Evolutionary conservation across 805 yeast genomes (phyloP).

Genomic region (Komagataella mondaviorum): DNA sequence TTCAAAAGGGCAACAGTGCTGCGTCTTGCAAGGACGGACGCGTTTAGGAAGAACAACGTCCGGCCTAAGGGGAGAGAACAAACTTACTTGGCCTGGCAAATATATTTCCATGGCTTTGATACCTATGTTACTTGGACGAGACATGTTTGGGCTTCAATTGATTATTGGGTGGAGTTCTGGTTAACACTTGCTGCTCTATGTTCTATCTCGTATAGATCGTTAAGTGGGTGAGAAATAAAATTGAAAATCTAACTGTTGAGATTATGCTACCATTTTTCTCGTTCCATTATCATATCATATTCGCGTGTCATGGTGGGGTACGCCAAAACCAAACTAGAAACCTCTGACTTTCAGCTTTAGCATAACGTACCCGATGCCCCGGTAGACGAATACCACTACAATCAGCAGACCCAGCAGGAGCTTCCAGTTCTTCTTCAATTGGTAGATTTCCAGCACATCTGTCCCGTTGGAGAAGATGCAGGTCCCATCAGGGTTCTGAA

Average conservation of each 20-base stretch:
- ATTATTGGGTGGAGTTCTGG: neutral
- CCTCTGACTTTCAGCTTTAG: conserved; percentile 8
- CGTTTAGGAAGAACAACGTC: neutral
- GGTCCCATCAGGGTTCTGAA: conserved; percentile 14
- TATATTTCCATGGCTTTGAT: conserved; percentile 93
- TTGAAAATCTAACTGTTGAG: neutral
- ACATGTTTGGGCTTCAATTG: conserved; percentile 8
- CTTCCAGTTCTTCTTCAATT: conserved; percentile 23
- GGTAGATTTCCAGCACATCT: conserved; percentile 40
- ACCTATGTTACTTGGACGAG: conserved; percentile 76
- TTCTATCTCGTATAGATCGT: neutral
- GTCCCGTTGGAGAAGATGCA: conserved; percentile 42
- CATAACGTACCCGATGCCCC: conserved; percentile 21
- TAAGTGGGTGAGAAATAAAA: neutral
- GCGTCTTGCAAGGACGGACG: neutral
- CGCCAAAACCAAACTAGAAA: neutral
- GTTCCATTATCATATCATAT: neutral
- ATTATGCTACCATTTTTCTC: neutral
- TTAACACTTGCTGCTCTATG: neutral
- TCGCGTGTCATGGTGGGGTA: neutral
- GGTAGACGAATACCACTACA: conserved; percentile 26
- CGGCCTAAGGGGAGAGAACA: neutral
- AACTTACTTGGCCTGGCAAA: conserved; percentile 59
- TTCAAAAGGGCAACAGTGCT: neutral
- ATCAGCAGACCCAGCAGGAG: conserved; percentile 24